Percentiles rank a stretch among this genome's conserved stretches.
Evolutionary conservation across 345 rosid species (phyloP).

Genomic region (Gossypium mustelinum): DNA sequence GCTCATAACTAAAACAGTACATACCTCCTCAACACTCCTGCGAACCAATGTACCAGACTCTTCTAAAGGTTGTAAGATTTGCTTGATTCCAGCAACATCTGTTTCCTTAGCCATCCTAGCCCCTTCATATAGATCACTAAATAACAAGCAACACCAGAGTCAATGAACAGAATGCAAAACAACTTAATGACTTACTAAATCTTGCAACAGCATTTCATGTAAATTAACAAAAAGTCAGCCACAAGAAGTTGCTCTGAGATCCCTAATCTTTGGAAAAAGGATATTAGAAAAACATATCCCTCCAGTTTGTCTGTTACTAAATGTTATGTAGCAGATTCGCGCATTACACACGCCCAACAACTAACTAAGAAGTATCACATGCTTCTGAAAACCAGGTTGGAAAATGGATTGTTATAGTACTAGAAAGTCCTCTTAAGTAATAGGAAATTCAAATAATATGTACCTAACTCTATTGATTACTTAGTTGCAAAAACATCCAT

Average conservation of each 20-base stretch:
- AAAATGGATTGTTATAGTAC: background rate
- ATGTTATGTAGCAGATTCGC: background rate
- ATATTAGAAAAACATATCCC: background rate
- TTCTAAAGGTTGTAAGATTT: conserved; percentile 64
- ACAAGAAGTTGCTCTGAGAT: background rate
- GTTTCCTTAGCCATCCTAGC: conserved; percentile 64
- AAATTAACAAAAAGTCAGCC: background rate
- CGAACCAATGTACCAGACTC: conserved; percentile 63
- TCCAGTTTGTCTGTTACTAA: background rate
- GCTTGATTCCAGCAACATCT: conserved; percentile 73
- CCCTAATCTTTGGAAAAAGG: background rate
- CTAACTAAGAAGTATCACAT: background rate
- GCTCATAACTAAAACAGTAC: background rate
- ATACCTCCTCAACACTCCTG: conserved; percentile 77
- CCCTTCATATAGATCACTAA: conserved; percentile 92
- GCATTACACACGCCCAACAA: background rate
- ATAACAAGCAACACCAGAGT: conserved; percentile 17
- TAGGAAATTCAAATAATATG: background rate
- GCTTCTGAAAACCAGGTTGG: background rate
- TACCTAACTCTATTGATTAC: too few relatives aligned
- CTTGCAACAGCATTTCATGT: background rate
- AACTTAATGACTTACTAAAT: background rate
- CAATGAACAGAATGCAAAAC: conserved; percentile 13
- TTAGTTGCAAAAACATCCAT: conserved; percentile 1
- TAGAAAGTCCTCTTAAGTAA: background rate